phyloP scores from a whole-genome alignment of 495 filamentous ascomycete species.

The Neurospora pannonica region DNA sequence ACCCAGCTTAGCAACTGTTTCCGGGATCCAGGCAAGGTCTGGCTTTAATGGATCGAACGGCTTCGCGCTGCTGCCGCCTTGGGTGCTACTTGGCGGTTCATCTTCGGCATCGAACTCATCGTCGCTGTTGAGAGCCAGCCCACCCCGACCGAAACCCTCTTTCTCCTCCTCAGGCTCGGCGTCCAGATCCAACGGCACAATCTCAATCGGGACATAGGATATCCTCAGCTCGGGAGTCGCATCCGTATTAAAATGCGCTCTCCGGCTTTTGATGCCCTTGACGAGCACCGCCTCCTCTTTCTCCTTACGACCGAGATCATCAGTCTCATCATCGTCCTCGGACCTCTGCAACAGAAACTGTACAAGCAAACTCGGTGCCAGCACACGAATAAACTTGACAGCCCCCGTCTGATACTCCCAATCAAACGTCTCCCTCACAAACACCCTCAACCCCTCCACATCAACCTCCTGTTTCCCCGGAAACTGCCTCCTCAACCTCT shows the following conservation, averaged over 20 bases:
- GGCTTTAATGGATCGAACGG: constrained; percentile 61
- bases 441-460: constrained; percentile 55
- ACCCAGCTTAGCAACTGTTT: constrained; percentile 58
- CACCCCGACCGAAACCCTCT: constrained; percentile 38
- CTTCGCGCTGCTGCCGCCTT: constrained; percentile 33
- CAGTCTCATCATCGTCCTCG: constrained; percentile 10
- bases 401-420: constrained; percentile 75
- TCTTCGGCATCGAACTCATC: constrained; percentile 49
- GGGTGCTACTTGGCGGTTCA: constrained; percentile 3
- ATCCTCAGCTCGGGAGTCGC: constrained; percentile 66
- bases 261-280: constrained; percentile 50
- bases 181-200: constrained; percentile 68
- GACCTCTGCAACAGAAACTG: constrained; percentile 47
- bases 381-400: constrained; percentile 69
- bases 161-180: constrained; percentile 52
- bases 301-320: constrained; percentile 33
- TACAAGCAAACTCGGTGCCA: constrained; percentile 70
- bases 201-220: constrained; percentile 62
- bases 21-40: constrained; percentile 64
- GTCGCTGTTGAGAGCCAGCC: constrained; percentile 40
- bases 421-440: constrained; percentile 71
- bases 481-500: constrained; percentile 44
- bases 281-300: constrained; percentile 43
- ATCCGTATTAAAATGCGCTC: constrained; percentile 66
- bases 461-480: constrained; percentile 60